Conservation (phyloP, 306 rosid species). For the Cucumis melo region DNA sequence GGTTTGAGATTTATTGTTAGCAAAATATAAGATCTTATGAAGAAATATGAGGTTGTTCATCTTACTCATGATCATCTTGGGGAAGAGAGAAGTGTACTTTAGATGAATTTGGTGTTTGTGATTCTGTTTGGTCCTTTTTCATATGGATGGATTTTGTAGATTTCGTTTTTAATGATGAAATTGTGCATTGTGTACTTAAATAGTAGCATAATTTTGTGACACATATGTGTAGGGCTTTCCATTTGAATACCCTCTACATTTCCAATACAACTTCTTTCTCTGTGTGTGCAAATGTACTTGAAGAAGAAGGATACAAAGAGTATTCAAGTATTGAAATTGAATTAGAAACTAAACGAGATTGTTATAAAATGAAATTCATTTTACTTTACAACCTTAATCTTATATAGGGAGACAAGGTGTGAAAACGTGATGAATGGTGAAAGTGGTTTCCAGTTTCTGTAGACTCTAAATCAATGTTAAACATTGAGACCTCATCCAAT, state of each 20-base stretch:
- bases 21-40: no score
- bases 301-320: neutral
- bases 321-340: neutral
- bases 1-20: no score
- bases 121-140: neutral
- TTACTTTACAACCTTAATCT: neutral
- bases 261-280: neutral
- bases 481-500: slow-evolving; percentile 22
- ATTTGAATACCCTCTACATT: neutral
- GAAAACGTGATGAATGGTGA: slow-evolving; percentile 61
- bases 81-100: neutral
- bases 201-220: neutral
- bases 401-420: slow-evolving; percentile 56
- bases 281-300: neutral
- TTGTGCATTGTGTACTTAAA: neutral
- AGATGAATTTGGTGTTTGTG: neutral
- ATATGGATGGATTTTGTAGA: neutral
- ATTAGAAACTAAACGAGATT: neutral
- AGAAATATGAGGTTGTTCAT: no score
- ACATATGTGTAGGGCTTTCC: neutral
- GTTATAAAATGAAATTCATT: neutral
- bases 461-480: slow-evolving; percentile 27
- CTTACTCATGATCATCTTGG: no score
- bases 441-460: slow-evolving; percentile 53
- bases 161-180: neutral